Percentiles rank a stretch among this genome's conserved stretches.
These are phyloP conservation scores for Vanilla planifolia DNA, from an alignment of 106 monocot genomes.

Conservation along the genomic window DNA sequence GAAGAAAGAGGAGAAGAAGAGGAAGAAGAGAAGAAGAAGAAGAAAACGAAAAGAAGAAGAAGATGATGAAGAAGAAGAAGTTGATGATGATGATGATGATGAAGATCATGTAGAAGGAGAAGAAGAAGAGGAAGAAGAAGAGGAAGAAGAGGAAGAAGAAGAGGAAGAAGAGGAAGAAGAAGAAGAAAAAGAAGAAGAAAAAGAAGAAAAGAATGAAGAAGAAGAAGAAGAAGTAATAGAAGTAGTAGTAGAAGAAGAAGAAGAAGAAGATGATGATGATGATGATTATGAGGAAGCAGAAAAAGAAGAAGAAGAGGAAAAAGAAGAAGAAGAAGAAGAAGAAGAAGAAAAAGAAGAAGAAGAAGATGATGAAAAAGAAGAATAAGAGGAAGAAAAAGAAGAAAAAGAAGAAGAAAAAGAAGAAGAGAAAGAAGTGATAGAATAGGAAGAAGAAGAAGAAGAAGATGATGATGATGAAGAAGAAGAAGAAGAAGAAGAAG, in stretches of 20 bases:
- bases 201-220: too few relatives aligned
- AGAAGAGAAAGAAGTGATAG: slow-evolving; percentile 8
- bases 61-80: not conserved
- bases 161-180: too few relatives aligned
- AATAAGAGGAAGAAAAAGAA: not conserved
- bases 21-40: not conserved
- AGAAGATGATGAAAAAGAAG: too few relatives aligned
- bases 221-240: too few relatives aligned
- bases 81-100: not conserved
- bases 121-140: too few relatives aligned
- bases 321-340: not conserved
- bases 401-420: not conserved
- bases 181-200: not conserved
- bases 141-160: too few relatives aligned
- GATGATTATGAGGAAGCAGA: too few relatives aligned
- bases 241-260: not conserved
- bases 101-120: too few relatives aligned
- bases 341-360: not conserved
- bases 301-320: not conserved
- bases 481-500: not conserved
- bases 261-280: too few relatives aligned
- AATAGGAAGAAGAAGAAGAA: slow-evolving; percentile 4
- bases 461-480: not conserved
- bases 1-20: not conserved
- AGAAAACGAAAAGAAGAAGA: too few relatives aligned